Conservation (phyloP, 768 basidiomycete genomes). For the Rhodotorula babjevae region DNA sequence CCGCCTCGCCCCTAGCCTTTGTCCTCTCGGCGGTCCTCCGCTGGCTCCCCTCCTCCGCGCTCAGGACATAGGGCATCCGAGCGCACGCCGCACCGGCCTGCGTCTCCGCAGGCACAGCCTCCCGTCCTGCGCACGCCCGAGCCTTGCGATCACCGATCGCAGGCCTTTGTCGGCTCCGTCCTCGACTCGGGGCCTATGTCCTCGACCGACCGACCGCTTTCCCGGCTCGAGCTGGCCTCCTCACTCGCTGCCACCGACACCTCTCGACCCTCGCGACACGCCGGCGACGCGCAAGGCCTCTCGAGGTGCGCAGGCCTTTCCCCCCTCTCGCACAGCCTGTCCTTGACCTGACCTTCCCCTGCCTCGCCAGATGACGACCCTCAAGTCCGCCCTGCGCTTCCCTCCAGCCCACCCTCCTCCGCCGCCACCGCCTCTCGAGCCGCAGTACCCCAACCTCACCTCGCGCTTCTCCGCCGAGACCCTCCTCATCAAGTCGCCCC, state of each 20-base stretch:
- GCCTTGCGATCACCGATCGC: neutral
- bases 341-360: neutral
- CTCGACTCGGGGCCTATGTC: neutral
- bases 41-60: neutral
- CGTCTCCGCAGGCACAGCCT: too few relatives aligned
- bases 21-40: neutral
- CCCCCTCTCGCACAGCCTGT: neutral
- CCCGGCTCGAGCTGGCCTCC: neutral
- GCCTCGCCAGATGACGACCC: constrained; percentile 6
- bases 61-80: neutral
- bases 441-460: neutral
- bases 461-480: constrained; percentile 36
- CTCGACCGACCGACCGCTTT: neutral
- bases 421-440: neutral
- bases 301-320: neutral
- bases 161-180: neutral
- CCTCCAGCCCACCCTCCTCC: constrained; percentile 9
- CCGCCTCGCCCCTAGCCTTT: neutral
- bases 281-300: neutral
- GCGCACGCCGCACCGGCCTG: neutral
- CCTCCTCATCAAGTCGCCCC: constrained; percentile 15
- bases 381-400: constrained; percentile 28
- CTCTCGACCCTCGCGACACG: neutral
- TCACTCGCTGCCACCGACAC: neutral
- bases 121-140: neutral